These are phyloP conservation scores for Talaromyces verruculosus DNA, from an alignment of 2,329 filamentous ascomycete species.

Conservation along the genomic window DNA sequence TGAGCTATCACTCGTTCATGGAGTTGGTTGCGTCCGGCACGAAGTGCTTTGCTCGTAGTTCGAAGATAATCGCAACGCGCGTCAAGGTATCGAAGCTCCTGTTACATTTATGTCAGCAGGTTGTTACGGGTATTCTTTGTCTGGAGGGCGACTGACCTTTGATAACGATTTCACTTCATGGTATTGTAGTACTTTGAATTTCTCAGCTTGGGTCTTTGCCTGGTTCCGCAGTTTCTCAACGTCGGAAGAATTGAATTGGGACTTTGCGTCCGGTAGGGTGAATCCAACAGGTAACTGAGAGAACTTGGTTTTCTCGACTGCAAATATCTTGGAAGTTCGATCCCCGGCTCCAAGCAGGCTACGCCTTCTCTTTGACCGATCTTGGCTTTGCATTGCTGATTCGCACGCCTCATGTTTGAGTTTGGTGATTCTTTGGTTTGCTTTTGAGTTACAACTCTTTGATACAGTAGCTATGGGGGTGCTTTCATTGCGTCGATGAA, in stretches of 20 bases:
- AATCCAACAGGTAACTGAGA: constrained; percentile 26
- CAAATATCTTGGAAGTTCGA: constrained; percentile 15
- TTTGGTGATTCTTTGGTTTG: background rate
- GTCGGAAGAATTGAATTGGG: constrained; percentile 24
- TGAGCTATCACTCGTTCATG: constrained; percentile 76
- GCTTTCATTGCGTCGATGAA: constrained; percentile 22
- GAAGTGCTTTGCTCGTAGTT: constrained; percentile 71
- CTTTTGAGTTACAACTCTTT: constrained; percentile 2
- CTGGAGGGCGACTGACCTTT: constrained; percentile 24
- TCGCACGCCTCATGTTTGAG: constrained; percentile 19
- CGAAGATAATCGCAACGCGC: constrained; percentile 76
- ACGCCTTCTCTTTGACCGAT: constrained; percentile 22
- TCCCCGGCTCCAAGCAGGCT: constrained; percentile 13
- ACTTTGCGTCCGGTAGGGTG: constrained; percentile 24
- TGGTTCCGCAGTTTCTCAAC: constrained; percentile 28
- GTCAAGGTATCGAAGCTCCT: constrained; percentile 74
- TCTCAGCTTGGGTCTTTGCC: constrained; percentile 28
- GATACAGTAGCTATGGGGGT: background rate
- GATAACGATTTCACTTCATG: constrained; percentile 30
- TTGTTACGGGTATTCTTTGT: background rate
- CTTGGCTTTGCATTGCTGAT: constrained; percentile 21
- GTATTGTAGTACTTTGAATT: constrained; percentile 30
- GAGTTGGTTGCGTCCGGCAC: constrained; percentile 72
- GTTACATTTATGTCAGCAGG: constrained; percentile 16
- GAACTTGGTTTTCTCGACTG: constrained; percentile 12